phyloP scores from a whole-genome alignment of 441 rosid species.

The Hura crepitans region DNA sequence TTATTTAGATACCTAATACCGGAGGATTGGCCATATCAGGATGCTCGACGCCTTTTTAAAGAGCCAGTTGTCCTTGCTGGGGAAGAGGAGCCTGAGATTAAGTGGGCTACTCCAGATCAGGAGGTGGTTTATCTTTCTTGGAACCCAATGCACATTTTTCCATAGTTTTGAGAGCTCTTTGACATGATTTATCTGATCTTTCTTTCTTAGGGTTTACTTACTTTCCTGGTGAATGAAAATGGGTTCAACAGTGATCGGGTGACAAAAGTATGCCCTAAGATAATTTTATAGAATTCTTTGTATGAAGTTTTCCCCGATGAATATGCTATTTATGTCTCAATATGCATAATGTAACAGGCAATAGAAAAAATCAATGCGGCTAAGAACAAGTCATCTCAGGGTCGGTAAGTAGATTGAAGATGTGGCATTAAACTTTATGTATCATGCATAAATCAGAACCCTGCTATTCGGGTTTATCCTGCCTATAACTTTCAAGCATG shows the following conservation, averaged over 20 bases:
- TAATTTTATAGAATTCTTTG: background rate
- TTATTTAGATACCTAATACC: slow-evolving; percentile 73
- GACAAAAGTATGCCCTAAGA: slow-evolving; percentile 50
- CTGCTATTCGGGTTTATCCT: no score
- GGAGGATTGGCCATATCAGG: slow-evolving; percentile 85
- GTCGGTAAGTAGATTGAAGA: slow-evolving; percentile 51
- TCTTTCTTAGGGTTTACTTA: slow-evolving; percentile 52
- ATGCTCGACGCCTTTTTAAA: slow-evolving; percentile 75
- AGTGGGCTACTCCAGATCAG: slow-evolving; percentile 75
- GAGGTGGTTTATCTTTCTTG: slow-evolving; percentile 39
- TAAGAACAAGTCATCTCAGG: slow-evolving; percentile 91
- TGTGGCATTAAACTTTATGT: slow-evolving; percentile 1
- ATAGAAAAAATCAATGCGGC: slow-evolving; percentile 89
- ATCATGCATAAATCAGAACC: background rate
- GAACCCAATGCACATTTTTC: background rate
- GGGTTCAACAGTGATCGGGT: slow-evolving; percentile 85
- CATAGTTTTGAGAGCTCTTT: slow-evolving; percentile 1
- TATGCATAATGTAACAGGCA: slow-evolving; percentile 45
- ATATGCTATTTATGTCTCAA: slow-evolving; percentile 5
- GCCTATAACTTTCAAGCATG: background rate
- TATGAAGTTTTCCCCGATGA: slow-evolving; percentile 16
- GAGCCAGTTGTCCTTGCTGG: slow-evolving; percentile 66
- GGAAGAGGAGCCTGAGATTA: slow-evolving; percentile 67
- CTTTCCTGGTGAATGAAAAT: slow-evolving; percentile 76
- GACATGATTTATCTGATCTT: background rate